Evolutionary conservation across 345 rosid species (phyloP), one percentile per base, ranked within the genome.

Genomic region (Odontarrhena argentea): DNA sequence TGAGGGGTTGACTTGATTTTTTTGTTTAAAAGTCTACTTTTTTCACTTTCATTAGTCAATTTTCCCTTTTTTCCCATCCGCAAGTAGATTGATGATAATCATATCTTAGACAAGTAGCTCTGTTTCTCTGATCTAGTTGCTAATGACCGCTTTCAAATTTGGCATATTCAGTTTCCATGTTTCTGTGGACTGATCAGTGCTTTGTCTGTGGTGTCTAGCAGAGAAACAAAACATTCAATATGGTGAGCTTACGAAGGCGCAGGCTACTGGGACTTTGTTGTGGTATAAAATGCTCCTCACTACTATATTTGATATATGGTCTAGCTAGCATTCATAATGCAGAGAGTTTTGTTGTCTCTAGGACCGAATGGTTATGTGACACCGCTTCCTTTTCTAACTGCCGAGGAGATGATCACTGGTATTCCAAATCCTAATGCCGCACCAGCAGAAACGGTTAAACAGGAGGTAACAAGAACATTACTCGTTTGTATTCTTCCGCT

Each of bases 241-340:
- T 94, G 99, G 99, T 94, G 77, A 94, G 98, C 86, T 67, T 89
- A 75, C 56, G 98, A 44, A 83, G 98, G 78, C 95, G 98, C 40
- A 87, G 81, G 76, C 91, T 89, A 57, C 65, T 89, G 79, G 98
- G 96, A 45, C 82, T 92, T 57, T 92, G 96, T 76, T 79, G 94
- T 59, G 99, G 99, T 94, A 85, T 79, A 34, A 81, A 81, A 45
- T 37, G 48, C 71, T 67, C 12, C 55, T 69, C 68, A 44, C 38
- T 36, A 56, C 18, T 22, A 15, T 52, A 48, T 42, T 5, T 9
- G 32, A 43, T 7, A 41, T 11, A 58, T 36, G 22, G 22, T 18
- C 22, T 18, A 18, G 22, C 22, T 18, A 18, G 22, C 1, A 18
- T 59, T 26, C 26, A 53, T 52, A 45, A 22, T 44, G 51, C 41